These are phyloP conservation scores for Ceratobasidium sp. DNA, from an alignment of 1,284 basidiomycete genomes.

Conservation along the genomic window DNA sequence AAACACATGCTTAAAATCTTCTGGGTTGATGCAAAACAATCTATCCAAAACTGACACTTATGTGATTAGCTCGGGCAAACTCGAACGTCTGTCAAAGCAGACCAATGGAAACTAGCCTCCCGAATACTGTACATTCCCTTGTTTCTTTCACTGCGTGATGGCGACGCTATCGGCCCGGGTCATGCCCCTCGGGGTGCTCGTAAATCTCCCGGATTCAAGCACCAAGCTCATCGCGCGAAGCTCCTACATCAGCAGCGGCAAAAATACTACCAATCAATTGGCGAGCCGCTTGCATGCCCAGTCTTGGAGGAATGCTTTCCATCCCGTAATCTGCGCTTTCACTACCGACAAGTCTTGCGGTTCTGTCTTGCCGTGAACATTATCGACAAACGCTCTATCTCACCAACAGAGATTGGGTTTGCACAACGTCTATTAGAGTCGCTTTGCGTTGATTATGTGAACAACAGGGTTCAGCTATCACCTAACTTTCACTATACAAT, in stretches of 20 bases:
- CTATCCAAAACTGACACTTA: not conserved
- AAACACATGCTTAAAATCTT: no score
- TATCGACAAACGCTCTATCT: constrained; percentile 6
- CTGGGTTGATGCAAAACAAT: not conserved
- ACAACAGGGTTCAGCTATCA: not conserved
- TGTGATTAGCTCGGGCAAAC: constrained; percentile 22
- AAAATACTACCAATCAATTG: constrained; percentile 5
- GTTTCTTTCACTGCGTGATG: constrained; percentile 10
- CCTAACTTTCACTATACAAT: constrained; percentile 27
- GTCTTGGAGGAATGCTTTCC: not conserved
- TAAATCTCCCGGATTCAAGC: not conserved
- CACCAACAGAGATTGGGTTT: constrained; percentile 8
- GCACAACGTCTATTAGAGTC: not conserved
- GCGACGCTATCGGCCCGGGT: constrained; percentile 1
- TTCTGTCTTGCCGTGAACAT: constrained; percentile 7
- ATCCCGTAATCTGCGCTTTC: constrained; percentile 8
- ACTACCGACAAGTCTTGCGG: constrained; percentile 20
- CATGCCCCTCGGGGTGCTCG: not conserved
- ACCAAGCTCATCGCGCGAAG: constrained; percentile 14
- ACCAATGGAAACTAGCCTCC: constrained; percentile 20
- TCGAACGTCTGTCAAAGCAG: not conserved
- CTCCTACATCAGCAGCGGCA: constrained; percentile 4
- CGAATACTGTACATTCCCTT: not conserved
- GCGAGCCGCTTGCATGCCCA: not conserved
- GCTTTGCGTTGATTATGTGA: not conserved